Evolutionary conservation across 371 early-diverging fungal genomes (phyloP).

Genomic region (Basidiobolus heterosporus): DNA sequence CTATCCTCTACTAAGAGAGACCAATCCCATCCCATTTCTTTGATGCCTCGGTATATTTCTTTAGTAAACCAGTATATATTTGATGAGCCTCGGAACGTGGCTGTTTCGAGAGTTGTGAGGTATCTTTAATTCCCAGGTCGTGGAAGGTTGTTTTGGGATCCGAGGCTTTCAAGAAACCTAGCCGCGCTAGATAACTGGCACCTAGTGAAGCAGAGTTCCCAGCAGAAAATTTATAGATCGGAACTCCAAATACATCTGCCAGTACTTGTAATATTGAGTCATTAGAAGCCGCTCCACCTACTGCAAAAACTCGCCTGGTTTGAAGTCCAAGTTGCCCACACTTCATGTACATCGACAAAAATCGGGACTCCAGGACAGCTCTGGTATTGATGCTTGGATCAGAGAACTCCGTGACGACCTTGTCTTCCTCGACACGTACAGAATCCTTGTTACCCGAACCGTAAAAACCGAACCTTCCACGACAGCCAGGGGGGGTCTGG

Average conservation of each 20-base stretch:
- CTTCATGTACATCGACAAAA: constrained; percentile 48
- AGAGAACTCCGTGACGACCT: constrained; percentile 27
- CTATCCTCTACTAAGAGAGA: too few species aligned
- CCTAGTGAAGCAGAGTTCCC: constrained; percentile 18
- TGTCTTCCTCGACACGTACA: constrained; percentile 37
- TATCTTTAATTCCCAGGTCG: neutral
- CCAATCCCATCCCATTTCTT: too few species aligned
- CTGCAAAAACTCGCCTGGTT: constrained; percentile 14
- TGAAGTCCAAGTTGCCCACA: constrained; percentile 10
- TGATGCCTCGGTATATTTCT: too few species aligned
- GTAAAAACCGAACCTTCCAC: constrained; percentile 37
- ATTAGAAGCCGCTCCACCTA: constrained; percentile 64
- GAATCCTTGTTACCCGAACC: constrained; percentile 55
- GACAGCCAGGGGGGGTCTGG: neutral
- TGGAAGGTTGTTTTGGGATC: neutral
- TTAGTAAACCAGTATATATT: too few species aligned
- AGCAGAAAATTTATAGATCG: constrained; percentile 24
- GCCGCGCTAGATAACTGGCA: constrained; percentile 13
- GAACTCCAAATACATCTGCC: constrained; percentile 49
- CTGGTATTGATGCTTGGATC: constrained; percentile 24
- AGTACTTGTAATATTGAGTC: constrained; percentile 30
- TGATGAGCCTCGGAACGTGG: neutral
- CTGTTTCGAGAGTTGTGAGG: neutral
- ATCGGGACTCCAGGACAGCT: constrained; percentile 56
- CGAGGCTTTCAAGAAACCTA: constrained; percentile 3